Percentiles rank a stretch among this genome's conserved stretches.
phyloP scores from a whole-genome alignment of 441 rosid species.

The Corymbia citriodora region DNA sequence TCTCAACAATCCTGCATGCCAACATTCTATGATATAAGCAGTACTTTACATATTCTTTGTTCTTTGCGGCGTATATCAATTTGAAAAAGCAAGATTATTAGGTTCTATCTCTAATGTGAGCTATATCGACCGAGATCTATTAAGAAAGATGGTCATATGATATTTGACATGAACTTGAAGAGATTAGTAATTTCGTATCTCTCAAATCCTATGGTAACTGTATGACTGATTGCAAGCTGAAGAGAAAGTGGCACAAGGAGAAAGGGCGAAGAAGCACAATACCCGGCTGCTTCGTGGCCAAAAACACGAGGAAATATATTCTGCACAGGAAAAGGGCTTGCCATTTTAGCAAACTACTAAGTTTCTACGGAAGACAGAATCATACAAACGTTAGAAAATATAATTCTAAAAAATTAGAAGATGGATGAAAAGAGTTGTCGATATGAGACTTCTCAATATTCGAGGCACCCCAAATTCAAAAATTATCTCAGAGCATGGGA shows the following conservation, averaged over 20 bases:
- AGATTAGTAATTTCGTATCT: not conserved
- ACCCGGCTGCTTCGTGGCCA: constrained; percentile 98
- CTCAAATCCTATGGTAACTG: not conserved
- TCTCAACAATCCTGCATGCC: constrained; percentile 68
- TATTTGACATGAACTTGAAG: not conserved
- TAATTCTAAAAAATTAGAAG: not conserved
- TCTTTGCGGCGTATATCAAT: not conserved
- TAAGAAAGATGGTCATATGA: not conserved
- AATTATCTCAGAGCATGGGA: not conserved
- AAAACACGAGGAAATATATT: constrained; percentile 80
- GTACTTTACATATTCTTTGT: not conserved
- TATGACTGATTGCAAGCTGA: not conserved
- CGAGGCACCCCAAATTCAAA: not conserved
- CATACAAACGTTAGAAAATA: not conserved
- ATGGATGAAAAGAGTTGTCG: not conserved
- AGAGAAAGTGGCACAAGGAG: not conserved
- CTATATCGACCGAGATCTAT: not conserved
- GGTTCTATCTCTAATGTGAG: not conserved
- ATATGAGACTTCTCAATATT: not conserved
- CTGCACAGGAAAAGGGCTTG: constrained; percentile 26
- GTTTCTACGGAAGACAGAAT: not conserved
- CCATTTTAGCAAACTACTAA: not conserved
- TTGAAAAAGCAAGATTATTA: not conserved
- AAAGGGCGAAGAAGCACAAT: not conserved
- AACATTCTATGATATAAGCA: not conserved